Evolutionary conservation across 2,329 filamentous ascomycete species (phyloP), one percentile per base, ranked within the genome.

Genomic region (Epichloe amarillans): DNA sequence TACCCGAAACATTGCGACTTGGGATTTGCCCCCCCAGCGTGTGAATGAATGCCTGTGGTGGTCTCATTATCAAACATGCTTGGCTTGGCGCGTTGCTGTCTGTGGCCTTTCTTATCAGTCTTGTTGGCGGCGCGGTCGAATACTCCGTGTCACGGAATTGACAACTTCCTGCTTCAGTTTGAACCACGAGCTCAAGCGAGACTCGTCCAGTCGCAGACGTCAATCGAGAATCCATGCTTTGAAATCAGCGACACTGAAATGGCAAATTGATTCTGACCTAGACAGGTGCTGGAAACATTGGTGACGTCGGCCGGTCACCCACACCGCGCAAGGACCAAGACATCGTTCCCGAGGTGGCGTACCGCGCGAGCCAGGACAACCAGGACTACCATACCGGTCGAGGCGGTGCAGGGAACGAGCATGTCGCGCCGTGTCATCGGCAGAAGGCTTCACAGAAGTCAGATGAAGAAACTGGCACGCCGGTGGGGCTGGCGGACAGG

Each of bases 351-450:
- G 73, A 76, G 46, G 68, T 62, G 17, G 78, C 78, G 21, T 61
- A 71, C 47, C 74, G 76, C 26, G 67, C 70, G 30, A 72, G 69
- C 59, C 64, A 66, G 46, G 72, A 78, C 15, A 66, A 69, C 49
- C 61, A 65, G 52, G 74, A 77, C 60, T 75, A 71, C 63, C 78
- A 82, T 66, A 74, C 72, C 40, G 79, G 79, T 51, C 77, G 79
- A 35, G 79, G 79, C 59, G 79, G 79, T 52, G 76, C 74, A 10
- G 79, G 77, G 48, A 82, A 82, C 62, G 74, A 74, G 62, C 68
- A 73, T 57, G 56, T 67, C 44, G 61, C 61, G 11, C 57, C 55
- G 37, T 55, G 62, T 37, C 55, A 57, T 52, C 61, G 66, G 53
- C 62, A 63, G 57, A 61, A 61, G 50, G 54, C 60, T 7, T 57